Evolutionary conservation across 441 rosid species (phyloP).

Genomic region (Melastoma candidum): DNA sequence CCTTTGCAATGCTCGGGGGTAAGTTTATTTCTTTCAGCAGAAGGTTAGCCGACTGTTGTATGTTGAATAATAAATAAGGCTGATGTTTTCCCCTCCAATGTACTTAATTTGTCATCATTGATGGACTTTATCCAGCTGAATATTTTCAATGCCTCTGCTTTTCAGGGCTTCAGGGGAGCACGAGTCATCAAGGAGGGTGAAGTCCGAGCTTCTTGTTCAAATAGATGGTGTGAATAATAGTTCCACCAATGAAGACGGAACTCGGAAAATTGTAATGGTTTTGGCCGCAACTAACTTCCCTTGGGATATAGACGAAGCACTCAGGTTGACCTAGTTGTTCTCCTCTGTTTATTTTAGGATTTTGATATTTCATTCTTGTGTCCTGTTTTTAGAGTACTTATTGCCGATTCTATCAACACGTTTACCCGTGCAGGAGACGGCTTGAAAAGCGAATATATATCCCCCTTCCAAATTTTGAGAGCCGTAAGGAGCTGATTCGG

Average conservation of each 20-base stretch:
- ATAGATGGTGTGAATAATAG: constrained; percentile 94
- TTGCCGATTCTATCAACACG: constrained; percentile 1
- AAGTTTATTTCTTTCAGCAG: constrained; percentile 13
- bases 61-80: background rate
- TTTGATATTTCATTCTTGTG: background rate
- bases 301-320: constrained; percentile 99
- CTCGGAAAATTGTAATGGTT: constrained; percentile 94
- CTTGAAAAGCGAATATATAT: constrained; percentile 96
- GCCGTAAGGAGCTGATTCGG: constrained; percentile 91
- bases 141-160: background rate
- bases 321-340: constrained; percentile 41
- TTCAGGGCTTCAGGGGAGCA: constrained; percentile 96
- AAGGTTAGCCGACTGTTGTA: constrained; percentile 1
- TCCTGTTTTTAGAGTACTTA: background rate
- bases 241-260: constrained; percentile 85
- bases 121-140: background rate
- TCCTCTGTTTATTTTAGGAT: background rate
- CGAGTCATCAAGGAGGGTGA: constrained; percentile 98
- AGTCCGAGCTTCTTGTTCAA: constrained; percentile 99
- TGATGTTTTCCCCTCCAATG: background rate
- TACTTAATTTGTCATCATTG: background rate
- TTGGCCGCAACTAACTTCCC: constrained; percentile 99
- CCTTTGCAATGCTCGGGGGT: constrained; percentile 78
- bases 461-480: constrained; percentile 93
- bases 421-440: constrained; percentile 68